Conservation (phyloP, 768 basidiomycete species). For the Phlebiopsis flavidoalba region DNA sequence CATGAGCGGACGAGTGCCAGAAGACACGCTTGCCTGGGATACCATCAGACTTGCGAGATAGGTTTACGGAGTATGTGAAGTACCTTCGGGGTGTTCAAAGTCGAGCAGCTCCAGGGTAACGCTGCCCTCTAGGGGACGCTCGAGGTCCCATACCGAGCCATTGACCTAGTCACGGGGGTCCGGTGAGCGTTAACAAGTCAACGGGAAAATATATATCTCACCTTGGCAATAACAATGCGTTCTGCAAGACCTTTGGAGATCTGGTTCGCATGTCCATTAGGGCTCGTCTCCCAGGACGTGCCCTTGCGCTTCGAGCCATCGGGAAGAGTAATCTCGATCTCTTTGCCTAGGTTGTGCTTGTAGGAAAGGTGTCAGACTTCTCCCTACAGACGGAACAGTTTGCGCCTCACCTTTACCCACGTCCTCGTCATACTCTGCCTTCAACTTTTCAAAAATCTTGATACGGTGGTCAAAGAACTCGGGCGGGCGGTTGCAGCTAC, state of each 20-base stretch:
- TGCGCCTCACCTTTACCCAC: constrained; percentile 62
- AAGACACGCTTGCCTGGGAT: constrained; percentile 87
- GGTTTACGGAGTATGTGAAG: background rate
- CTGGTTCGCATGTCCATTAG: constrained; percentile 87
- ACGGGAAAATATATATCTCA: constrained; percentile 22
- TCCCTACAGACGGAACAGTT: background rate
- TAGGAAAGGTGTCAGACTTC: background rate
- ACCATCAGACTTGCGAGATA: background rate
- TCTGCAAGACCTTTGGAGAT: constrained; percentile 87
- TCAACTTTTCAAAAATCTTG: constrained; percentile 83
- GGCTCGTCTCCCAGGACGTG: constrained; percentile 92
- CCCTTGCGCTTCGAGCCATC: constrained; percentile 84
- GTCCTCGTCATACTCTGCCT: constrained; percentile 77
- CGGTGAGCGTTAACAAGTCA: too few species aligned
- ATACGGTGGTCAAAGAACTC: constrained; percentile 87
- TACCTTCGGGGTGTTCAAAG: constrained; percentile 90
- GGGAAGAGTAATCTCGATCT: constrained; percentile 78
- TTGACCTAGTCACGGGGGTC: constrained; percentile 65
- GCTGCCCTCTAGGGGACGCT: constrained; percentile 85
- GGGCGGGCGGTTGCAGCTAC: constrained; percentile 77
- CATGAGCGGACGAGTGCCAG: constrained; percentile 99
- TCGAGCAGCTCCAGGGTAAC: constrained; percentile 81
- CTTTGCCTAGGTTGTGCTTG: constrained; percentile 75
- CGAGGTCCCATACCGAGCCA: constrained; percentile 88
- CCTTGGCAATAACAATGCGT: constrained; percentile 90